Evolutionary conservation across 2,329 filamentous ascomycete species (phyloP), one percentile per base, ranked within the genome.

Genomic region (Colletotrichum sp.): DNA sequence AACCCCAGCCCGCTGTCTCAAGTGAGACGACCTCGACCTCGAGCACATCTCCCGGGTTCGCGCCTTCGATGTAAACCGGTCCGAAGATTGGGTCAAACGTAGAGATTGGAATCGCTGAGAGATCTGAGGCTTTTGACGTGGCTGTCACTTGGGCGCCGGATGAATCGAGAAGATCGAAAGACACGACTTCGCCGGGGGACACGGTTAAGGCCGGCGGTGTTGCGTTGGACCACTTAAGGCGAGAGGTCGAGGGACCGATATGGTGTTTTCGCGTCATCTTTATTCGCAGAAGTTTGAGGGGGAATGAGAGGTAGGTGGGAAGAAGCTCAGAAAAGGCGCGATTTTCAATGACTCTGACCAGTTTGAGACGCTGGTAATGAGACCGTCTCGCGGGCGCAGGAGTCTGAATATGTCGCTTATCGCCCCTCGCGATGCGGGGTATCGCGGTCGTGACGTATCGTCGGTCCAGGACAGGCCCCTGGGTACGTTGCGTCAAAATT

Each of bases 1-100:
- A 91, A 34, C 89, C 89, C 83, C 86, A 90, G 70, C 84, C 82
- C 4, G 84, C 85, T 7, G 87, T 83, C 71, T 84, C 77, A 6
- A 90, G 82, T 28, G 85, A 83, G 19, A 90, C 83, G 67, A 91
- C 82, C 57, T 90, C 88, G 57, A 90, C 83, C 76, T 88, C 86
- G 32, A 91, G 83, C 3, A 89, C 86, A 78, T 90, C 89, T 52
- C 89, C 89, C 0, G 89, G 88, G 71, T 86, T 82, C 15, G 89
- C 88, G 67, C 83, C 86, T 64, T 87, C 84, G 71, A 91, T 79
- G 77, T 83, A 87, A 39, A 91, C 85, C 13, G 89, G 89, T 1
- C 89, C 89, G 68, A 88, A 86, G 63, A 86, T 88, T 2, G 89
- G 88, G 77, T 90, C 89, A 34, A 85, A 85, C 19, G 84, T 80